Evolutionary conservation across 2,329 filamentous ascomycete genomes (phyloP), one percentile per base, ranked within the genome.

Genomic region (Coleophoma eucalyptorum): DNA sequence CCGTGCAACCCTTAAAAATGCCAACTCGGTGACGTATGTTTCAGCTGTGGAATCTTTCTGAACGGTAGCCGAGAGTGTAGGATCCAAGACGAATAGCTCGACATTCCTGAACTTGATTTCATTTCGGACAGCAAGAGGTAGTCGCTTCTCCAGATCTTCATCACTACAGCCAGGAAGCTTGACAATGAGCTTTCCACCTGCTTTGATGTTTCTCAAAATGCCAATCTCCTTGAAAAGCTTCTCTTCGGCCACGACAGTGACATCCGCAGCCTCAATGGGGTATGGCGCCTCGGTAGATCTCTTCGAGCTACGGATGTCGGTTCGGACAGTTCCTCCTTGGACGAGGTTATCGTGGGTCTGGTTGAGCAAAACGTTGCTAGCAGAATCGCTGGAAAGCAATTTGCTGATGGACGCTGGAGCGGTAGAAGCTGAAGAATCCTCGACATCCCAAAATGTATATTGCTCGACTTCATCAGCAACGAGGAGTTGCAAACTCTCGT

Each of bases 391-490:
- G 77, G 85, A 93, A 76, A 76, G 81, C 12, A 83, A 65, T 51
- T 71, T 75, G 55, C 79, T 78, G 26, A 86, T 65, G 35, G 75
- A 80, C 19, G 80, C 71, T 11, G 90, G 86, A 1, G 90, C 84
- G 52, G 76, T 75, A 47, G 79, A 77, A 47, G 86, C 80, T 1
- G 76, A 71, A 26, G 91, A 91, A 67, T 84, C 80, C 64, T 96
- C 93, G 38, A 89, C 67, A 60, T 97, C 89, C 91, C 92, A 97
- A 79, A 99, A 97, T 12, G 86, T 86, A 73, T 94, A 97, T 70
- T 97, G 89, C 68, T 89, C 80, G 18, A 85, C 83, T 58, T 82
- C 75, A 45, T 72, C 69, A 48, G 71, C 79, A 60, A 87, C 87
- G 55, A 88, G 53, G 55, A 62, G 43, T 68, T 67, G 47, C 4